Evolutionary conservation across 2,329 filamentous ascomycete species (phyloP), one percentile per base, ranked within the genome.

Genomic region (Berkeleyomyces rouxiae): DNA sequence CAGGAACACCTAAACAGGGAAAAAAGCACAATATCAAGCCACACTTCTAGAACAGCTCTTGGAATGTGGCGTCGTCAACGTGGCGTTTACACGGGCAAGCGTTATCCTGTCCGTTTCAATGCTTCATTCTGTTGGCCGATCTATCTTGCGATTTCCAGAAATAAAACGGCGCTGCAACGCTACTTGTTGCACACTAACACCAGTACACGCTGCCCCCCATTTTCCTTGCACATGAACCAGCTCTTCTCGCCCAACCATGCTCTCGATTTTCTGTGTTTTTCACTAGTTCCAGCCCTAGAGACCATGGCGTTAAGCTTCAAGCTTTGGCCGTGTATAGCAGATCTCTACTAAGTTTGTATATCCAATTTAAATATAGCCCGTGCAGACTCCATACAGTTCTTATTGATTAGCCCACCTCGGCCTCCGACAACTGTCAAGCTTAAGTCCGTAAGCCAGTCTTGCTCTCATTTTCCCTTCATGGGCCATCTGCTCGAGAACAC

Each of bases 111-210:
- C 31, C 39, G 51, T 55, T 55, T 55, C 51, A 55, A 37, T 2
- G 2, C 51, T 6, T 39, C 13, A n/a, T 39, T 55, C 33, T 55
- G 51, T 55, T 55, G 51, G 33, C 33, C 51, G 51, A 55, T 55
- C 51, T 31, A 39, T 55, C 33, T 39, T 13, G n/a, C 31, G 58
- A 47, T 60, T 49, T 37, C 7, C 43, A 37, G 11, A n/a, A 47
- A 60, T 60, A 47, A 61, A 61, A 49, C 59, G 10, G 6, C 33
- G 44, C 46, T 61, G 59, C 59, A 51, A 61, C 59, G 47, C 44
- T 61, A n/a, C 59, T 51, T 44, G 59, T 61, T 61, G 59, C 33
- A 60, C 46, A 46, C 33, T 7, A 43, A 23, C 46, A 36, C 4
- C n/a, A 9, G 4, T n/a, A 7, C 37, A 37, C 7, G 5, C 4